Evolutionary conservation across 2,329 filamentous ascomycete genomes (phyloP).

Genomic region (Xylariaceae sp.): DNA sequence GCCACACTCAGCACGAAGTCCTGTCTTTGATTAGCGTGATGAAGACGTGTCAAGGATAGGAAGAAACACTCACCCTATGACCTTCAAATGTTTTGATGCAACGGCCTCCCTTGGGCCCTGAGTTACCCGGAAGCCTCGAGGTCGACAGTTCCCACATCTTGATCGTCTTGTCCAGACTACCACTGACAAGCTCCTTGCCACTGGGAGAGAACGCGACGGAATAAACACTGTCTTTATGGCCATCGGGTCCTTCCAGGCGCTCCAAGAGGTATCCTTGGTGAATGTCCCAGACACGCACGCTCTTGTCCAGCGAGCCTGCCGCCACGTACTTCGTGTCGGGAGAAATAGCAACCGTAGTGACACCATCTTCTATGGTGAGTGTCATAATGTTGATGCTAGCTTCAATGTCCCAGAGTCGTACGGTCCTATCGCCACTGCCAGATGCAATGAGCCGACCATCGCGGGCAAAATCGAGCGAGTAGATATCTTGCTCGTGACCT

Average conservation of each 20-base stretch:
- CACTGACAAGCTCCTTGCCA: constrained; percentile 87
- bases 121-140: constrained; percentile 56
- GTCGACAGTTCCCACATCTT: constrained; percentile 96
- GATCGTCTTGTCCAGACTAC: constrained; percentile 95
- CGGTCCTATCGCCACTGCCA: constrained; percentile 88
- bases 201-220: constrained; percentile 93
- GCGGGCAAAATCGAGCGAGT: constrained; percentile 89
- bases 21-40: constrained; percentile 41
- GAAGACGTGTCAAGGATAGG: not conserved
- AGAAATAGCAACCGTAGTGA: constrained; percentile 95
- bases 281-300: constrained; percentile 94
- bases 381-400: constrained; percentile 75
- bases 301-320: constrained; percentile 94
- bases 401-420: constrained; percentile 94
- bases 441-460: constrained; percentile 94
- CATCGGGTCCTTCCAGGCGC: constrained; percentile 84
- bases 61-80: constrained; percentile 63
- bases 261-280: constrained; percentile 80
- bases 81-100: constrained; percentile 97
- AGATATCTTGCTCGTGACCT: constrained; percentile 98
- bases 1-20: constrained; percentile 97
- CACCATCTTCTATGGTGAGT: constrained; percentile 90
- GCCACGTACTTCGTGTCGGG: constrained; percentile 92
- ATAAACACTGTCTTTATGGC: constrained; percentile 96
- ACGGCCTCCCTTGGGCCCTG: constrained; percentile 75